A percentile compares a stretch with the other conserved stretches of the same genome.
phyloP scores from a whole-genome alignment of 306 rosid genomes.

The Mucuna pruriens region DNA sequence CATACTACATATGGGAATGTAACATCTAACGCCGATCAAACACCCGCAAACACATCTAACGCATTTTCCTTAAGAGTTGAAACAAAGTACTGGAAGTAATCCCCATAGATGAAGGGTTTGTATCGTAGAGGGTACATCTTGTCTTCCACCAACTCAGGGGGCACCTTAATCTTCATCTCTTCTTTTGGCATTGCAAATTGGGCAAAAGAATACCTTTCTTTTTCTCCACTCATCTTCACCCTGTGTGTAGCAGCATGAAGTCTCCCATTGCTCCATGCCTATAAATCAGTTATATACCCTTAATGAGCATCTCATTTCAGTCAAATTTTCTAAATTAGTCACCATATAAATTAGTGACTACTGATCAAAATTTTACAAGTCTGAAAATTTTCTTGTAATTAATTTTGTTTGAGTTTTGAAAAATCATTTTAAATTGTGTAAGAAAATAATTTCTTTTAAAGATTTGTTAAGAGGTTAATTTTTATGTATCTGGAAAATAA shows the following conservation, averaged over 20 bases:
- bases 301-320: not conserved
- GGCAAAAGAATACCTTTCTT: constrained; percentile 56
- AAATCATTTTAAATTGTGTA: too few species aligned
- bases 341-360: not conserved
- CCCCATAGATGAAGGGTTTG: constrained; percentile 48
- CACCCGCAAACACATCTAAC: constrained; percentile 51
- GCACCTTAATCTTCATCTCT: constrained; percentile 50
- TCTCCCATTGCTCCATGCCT: constrained; percentile 80
- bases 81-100: constrained; percentile 43
- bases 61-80: constrained; percentile 52
- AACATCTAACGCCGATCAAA: constrained; percentile 11
- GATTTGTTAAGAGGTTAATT: too few species aligned
- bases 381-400: not conserved
- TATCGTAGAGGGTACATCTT: constrained; percentile 61
- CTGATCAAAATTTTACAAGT: not conserved
- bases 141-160: constrained; percentile 51
- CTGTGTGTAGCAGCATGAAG: constrained; percentile 57
- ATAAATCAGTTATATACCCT: not conserved
- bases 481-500: too few species aligned
- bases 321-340: not conserved
- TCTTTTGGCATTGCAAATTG: constrained; percentile 51
- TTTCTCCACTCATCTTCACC: constrained; percentile 52
- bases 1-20: too few species aligned
- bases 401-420: too few species aligned
- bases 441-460: too few species aligned